Percentiles rank a stretch among this genome's conserved stretches.
Conservation (phyloP, 352 stramenopile genomes). For the Pythium phragmitis region DNA sequence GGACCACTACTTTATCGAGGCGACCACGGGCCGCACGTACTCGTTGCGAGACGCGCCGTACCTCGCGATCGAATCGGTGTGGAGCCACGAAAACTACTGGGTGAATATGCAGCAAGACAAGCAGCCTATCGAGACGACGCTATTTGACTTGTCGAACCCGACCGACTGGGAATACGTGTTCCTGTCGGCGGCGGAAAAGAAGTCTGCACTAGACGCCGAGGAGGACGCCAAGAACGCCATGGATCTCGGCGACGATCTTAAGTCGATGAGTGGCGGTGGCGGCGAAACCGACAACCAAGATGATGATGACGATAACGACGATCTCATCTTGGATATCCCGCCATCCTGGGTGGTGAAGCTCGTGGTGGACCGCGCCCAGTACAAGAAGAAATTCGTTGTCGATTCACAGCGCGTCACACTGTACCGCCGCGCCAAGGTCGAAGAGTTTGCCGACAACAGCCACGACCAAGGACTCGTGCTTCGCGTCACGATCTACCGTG, state of each 20-base stretch:
- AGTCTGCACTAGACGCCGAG: constrained; percentile 40
- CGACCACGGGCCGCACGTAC: constrained; percentile 90
- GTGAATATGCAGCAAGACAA: constrained; percentile 90
- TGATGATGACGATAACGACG: constrained; percentile 50
- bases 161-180: constrained; percentile 93
- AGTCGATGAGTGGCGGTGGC: constrained; percentile 37
- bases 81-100: constrained; percentile 96
- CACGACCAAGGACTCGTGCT: constrained; percentile 88
- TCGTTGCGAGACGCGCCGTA: constrained; percentile 82
- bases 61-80: constrained; percentile 84
- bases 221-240: constrained; percentile 50
- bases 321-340: constrained; percentile 80
- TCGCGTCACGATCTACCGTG: constrained; percentile 83
- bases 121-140: constrained; percentile 57
- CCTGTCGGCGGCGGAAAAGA: constrained; percentile 70
- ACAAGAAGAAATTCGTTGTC: constrained; percentile 86
- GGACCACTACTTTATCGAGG: constrained; percentile 91
- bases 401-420: constrained; percentile 85
- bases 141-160: constrained; percentile 82
- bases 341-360: constrained; percentile 85
- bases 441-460: constrained; percentile 90
- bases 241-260: constrained; percentile 60
- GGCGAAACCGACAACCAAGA: constrained; percentile 60
- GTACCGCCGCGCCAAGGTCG: constrained; percentile 89
- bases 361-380: constrained; percentile 62